A percentile compares a stretch with the other conserved stretches of the same genome.
Evolutionary conservation across 176 grass and related monocot species (phyloP).

Genomic region (Alopecurus myosuroides): DNA sequence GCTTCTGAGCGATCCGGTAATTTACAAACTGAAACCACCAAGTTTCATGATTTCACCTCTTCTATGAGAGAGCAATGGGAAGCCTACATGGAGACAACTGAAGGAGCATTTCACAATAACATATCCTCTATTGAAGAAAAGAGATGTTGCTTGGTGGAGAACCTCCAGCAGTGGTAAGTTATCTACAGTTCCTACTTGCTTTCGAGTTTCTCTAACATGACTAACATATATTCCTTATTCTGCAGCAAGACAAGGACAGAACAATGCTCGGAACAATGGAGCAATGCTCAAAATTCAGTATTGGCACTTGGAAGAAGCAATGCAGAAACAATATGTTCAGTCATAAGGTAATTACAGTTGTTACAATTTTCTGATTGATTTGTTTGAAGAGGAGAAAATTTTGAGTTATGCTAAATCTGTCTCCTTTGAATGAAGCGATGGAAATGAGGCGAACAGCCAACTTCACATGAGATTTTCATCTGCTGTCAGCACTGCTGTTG

Average conservation of each 20-base stretch:
- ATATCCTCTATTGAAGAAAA: conserved; percentile 47
- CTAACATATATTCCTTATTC: neutral
- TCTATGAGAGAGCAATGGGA: conserved; percentile 72
- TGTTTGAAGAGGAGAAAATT: conserved; percentile 12
- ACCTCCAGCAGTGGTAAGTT: conserved; percentile 48
- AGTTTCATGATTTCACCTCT: conserved; percentile 45
- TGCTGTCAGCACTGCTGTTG: conserved; percentile 21
- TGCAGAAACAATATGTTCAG: conserved; percentile 29
- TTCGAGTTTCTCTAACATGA: neutral
- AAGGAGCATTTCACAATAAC: conserved; percentile 49
- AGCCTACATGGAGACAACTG: conserved; percentile 38
- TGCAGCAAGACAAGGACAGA: conserved; percentile 48
- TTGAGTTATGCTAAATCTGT: neutral
- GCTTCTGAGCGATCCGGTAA: conserved; percentile 32
- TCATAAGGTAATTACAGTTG: conserved; percentile 52
- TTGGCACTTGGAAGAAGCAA: conserved; percentile 38
- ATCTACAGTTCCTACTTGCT: neutral
- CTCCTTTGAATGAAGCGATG: conserved; percentile 45
- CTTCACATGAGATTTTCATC: conserved; percentile 44
- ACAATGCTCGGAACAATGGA: conserved; percentile 58
- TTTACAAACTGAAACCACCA: conserved; percentile 59
- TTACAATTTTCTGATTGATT: neutral
- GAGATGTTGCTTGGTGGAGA: conserved; percentile 39
- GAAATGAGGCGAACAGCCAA: conserved; percentile 46
- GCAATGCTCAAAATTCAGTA: conserved; percentile 49